Percentiles rank a stretch among this genome's conserved stretches.
Evolutionary conservation across 768 basidiomycete species (phyloP).

Genomic region (Lepiota venenata): DNA sequence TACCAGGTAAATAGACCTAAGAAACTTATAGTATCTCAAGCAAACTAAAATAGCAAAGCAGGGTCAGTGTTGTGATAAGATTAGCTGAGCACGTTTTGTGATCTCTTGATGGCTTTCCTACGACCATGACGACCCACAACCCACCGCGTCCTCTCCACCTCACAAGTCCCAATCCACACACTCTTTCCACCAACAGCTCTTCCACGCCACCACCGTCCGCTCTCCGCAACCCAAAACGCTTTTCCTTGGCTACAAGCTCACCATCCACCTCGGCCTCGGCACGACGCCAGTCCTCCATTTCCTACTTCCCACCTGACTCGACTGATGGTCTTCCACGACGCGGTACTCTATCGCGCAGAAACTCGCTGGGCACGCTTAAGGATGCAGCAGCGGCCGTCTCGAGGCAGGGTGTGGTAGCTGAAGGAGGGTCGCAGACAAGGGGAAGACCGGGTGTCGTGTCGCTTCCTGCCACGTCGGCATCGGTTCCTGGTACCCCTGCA

Average conservation of each 20-base stretch:
- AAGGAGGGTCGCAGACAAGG: slow-evolving; percentile 14
- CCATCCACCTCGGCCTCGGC: slow-evolving; percentile 5
- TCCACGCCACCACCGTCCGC: slow-evolving; percentile 1
- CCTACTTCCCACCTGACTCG: slow-evolving; percentile 37
- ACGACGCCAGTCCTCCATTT: slow-evolving; percentile 53
- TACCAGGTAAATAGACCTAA: no score
- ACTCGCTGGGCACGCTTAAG: slow-evolving; percentile 8
- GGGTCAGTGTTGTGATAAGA: neutral
- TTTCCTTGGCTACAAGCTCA: neutral
- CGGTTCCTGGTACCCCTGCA: slow-evolving; percentile 5
- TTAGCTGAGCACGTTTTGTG: no score
- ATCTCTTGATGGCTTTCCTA: neutral
- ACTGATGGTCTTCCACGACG: slow-evolving; percentile 11
- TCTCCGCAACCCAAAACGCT: slow-evolving; percentile 2
- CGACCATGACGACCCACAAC: slow-evolving; percentile 4
- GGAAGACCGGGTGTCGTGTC: slow-evolving; percentile 26
- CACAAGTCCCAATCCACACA: neutral
- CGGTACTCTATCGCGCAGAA: slow-evolving; percentile 14
- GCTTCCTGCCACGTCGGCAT: neutral
- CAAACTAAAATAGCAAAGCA: no score
- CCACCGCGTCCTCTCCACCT: slow-evolving; percentile 9
- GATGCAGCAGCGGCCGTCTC: neutral
- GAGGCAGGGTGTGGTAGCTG: neutral
- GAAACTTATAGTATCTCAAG: no score
- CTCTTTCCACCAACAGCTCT: neutral